Conservation (phyloP, 2,329 filamentous ascomycete species). For the Stromatinia cepivora region DNA sequence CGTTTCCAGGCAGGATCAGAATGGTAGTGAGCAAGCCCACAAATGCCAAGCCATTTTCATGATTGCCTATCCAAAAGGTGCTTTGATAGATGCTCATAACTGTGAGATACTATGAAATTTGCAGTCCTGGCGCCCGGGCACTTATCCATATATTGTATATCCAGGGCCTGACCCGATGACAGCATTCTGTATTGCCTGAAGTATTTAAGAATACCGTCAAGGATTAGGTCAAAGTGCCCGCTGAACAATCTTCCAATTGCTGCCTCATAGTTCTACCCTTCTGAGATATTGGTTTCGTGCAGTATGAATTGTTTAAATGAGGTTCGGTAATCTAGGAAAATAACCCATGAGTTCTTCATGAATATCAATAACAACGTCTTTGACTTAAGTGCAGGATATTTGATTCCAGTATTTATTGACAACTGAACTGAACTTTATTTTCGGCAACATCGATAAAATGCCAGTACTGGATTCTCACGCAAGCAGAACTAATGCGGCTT, state of each 20-base stretch:
- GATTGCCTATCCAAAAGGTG: slow-evolving; percentile 74
- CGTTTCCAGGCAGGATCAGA: slow-evolving; percentile 50
- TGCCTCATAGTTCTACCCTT: neutral
- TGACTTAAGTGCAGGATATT: neutral
- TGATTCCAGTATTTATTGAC: neutral
- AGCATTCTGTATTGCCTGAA: neutral
- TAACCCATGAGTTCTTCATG: neutral
- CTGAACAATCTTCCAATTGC: neutral
- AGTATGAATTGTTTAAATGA: neutral
- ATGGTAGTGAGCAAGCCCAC: slow-evolving; percentile 72
- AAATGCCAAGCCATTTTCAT: slow-evolving; percentile 77
- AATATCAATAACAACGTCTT: neutral
- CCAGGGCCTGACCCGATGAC: neutral
- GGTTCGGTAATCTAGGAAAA: neutral
- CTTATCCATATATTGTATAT: neutral
- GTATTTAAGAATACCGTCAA: neutral
- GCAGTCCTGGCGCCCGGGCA: too few relatives aligned
- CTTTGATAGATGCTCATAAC: too few relatives aligned
- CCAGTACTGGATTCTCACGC: neutral
- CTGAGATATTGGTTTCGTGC: neutral
- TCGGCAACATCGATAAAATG: neutral
- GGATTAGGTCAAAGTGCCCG: neutral
- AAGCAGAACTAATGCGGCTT: neutral
- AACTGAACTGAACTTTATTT: neutral
- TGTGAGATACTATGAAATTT: too few relatives aligned